Conservation (phyloP, 352 stramenopile species). For the Pythium graminicola region DNA sequence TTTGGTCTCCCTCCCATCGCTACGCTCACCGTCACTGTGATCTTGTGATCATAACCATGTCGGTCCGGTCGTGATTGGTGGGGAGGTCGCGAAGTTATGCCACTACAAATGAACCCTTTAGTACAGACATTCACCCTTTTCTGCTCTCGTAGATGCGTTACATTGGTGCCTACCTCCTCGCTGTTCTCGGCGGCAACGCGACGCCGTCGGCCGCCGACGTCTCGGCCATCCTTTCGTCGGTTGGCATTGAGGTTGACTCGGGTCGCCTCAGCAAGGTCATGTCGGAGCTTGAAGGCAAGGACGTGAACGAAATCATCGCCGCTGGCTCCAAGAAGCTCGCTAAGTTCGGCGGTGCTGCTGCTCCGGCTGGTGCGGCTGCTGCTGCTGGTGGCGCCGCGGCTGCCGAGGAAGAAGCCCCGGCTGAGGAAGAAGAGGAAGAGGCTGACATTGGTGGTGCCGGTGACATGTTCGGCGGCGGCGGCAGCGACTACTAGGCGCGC, state of each 20-base stretch:
- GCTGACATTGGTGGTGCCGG: constrained; percentile 80
- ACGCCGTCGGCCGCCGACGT: constrained; percentile 87
- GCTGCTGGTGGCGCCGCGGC: constrained; percentile 40
- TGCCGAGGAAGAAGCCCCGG: constrained; percentile 49
- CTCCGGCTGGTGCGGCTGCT: constrained; percentile 43
- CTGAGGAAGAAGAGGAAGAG: constrained; percentile 63
- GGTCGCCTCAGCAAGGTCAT: constrained; percentile 63
- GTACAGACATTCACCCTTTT: neutral
- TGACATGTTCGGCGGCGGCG: constrained; percentile 81
- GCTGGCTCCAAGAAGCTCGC: constrained; percentile 74
- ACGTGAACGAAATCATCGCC: constrained; percentile 78
- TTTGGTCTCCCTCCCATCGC: neutral
- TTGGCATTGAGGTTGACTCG: constrained; percentile 84
- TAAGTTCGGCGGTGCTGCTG: constrained; percentile 62
- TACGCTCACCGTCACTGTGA: neutral
- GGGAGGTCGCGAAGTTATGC: neutral
- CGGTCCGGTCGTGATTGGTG: neutral
- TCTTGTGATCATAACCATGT: neutral
- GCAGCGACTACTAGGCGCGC: constrained; percentile 78
- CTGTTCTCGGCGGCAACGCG: constrained; percentile 91
- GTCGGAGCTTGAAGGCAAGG: constrained; percentile 78
- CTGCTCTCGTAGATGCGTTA: constrained; percentile 88
- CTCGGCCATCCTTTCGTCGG: constrained; percentile 87
- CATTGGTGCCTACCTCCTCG: constrained; percentile 95
- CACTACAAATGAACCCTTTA: neutral